Percentiles rank a stretch among this genome's conserved stretches.
Conservation (phyloP, 768 basidiomycete species). For the Paxillus rubicundulus region DNA sequence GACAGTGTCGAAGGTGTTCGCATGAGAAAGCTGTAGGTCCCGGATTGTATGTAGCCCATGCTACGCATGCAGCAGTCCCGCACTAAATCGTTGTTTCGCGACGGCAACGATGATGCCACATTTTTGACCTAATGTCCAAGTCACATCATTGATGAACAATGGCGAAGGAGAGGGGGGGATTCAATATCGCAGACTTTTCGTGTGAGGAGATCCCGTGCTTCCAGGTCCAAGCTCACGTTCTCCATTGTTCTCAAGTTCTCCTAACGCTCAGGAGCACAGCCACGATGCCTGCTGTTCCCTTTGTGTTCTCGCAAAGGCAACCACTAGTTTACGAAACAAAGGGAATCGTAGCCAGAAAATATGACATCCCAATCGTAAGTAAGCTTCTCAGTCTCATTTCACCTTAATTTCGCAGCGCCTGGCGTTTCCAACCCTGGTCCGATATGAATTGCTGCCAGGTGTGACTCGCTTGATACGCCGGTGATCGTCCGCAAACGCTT, state of each 20-base stretch:
- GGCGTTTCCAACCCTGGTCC: neutral
- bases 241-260: constrained; percentile 28
- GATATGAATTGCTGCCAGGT: neutral
- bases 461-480: neutral
- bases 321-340: constrained; percentile 24
- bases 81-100: neutral
- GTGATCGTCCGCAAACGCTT: constrained; percentile 8
- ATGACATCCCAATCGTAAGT: neutral
- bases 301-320: constrained; percentile 32
- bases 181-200: neutral
- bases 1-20: constrained; percentile 87
- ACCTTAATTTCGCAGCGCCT: neutral
- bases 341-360: constrained; percentile 3
- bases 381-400: neutral
- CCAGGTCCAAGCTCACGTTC: constrained; percentile 15
- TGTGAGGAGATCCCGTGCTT: constrained; percentile 1
- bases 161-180: neutral
- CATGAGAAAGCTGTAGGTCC: constrained; percentile 42
- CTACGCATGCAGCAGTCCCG: neutral
- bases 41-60: neutral
- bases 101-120: neutral
- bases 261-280: neutral
- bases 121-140: neutral
- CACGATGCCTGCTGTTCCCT: constrained; percentile 12
- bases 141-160: neutral